These are phyloP conservation scores for Halenospora varia DNA, from an alignment of 495 filamentous ascomycete genomes.

Conservation along the genomic window DNA sequence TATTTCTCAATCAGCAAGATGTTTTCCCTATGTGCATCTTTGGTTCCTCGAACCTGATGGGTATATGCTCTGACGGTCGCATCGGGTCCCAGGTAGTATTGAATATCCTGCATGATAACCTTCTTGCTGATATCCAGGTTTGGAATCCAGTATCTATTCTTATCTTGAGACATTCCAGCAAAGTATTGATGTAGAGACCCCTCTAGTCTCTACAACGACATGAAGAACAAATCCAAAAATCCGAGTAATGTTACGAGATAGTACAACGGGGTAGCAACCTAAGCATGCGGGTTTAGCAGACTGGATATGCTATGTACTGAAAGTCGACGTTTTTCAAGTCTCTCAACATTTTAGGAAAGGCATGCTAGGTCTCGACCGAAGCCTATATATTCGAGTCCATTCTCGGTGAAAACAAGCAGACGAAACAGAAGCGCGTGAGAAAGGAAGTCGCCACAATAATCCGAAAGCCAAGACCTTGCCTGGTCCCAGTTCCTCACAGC, in stretches of 20 bases:
- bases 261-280: not conserved
- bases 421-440: not conserved
- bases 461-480: not conserved
- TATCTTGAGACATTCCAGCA: slow-evolving; percentile 15
- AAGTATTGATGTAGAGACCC: slow-evolving; percentile 7
- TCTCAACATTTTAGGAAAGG: not conserved
- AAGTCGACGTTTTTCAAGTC: not conserved
- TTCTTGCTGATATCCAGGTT: slow-evolving; percentile 53
- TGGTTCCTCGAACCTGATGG: slow-evolving; percentile 36
- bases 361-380: not conserved
- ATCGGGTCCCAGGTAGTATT: slow-evolving; percentile 51
- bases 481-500: not conserved
- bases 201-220: slow-evolving; percentile 12
- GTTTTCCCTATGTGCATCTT: slow-evolving; percentile 8
- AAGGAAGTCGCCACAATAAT: not conserved
- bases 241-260: not conserved
- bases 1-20: slow-evolving; percentile 31
- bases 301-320: not conserved
- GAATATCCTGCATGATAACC: slow-evolving; percentile 52
- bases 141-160: slow-evolving; percentile 54
- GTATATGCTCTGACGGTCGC: slow-evolving; percentile 50
- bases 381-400: not conserved
- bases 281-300: not conserved
- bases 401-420: not conserved
- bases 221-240: not conserved